phyloP scores from a whole-genome alignment of 129 eudicot species.

The Artemisia annua region DNA sequence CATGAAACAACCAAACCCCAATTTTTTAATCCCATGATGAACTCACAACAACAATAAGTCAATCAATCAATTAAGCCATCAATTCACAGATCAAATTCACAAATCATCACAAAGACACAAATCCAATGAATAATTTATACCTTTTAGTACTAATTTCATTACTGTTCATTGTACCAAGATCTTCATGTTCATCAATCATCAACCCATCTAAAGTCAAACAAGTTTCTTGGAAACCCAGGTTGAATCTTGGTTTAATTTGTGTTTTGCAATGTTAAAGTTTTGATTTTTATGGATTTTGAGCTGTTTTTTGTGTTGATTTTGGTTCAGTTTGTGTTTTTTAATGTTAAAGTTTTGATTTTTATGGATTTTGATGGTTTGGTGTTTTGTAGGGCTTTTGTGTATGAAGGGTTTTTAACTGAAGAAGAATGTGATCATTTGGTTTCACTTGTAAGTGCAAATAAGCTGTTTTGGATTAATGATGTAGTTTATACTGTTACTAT shows the following conservation, averaged over 20 bases:
- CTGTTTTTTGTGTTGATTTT: no score
- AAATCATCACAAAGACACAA: background rate
- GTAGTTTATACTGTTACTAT: background rate
- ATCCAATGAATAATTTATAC: constrained; percentile 27
- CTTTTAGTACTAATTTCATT: constrained; percentile 40
- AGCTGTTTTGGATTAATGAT: background rate
- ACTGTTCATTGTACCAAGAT: constrained; percentile 41
- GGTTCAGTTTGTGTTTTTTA: no score
- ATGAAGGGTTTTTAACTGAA: constrained; percentile 81
- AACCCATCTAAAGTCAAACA: constrained; percentile 89
- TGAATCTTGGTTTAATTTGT: no score
- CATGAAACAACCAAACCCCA: constrained; percentile 11
- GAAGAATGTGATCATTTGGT: constrained; percentile 93
- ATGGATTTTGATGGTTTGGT: background rate
- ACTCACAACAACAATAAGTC: constrained; percentile 5
- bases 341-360: no score
- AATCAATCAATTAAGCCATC: background rate
- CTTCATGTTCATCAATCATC: constrained; percentile 51
- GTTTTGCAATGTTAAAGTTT: background rate
- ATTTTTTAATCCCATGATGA: constrained; percentile 12
- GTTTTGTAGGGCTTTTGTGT: constrained; percentile 78
- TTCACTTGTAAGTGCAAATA: constrained; percentile 60
- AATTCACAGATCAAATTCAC: constrained; percentile 20
- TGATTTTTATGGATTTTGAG: no score
- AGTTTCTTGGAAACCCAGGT: constrained; percentile 97